Conservation (phyloP, 1,139 yeast species). For the Meyerozyma elateridarum region DNA sequence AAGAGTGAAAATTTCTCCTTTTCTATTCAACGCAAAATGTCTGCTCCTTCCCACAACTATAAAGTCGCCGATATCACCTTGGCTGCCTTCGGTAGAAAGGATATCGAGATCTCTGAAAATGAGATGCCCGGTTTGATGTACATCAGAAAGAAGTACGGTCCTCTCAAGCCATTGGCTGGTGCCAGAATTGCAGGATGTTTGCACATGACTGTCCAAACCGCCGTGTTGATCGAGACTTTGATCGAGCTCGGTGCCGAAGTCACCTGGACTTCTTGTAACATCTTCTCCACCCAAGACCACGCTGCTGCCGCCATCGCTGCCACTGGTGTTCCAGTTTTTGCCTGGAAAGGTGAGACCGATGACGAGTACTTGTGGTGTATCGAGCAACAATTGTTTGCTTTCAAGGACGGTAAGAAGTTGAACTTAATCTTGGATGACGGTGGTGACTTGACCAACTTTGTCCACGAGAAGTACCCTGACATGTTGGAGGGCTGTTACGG, state of each 20-base stretch:
- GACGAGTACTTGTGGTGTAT: conserved; percentile 99
- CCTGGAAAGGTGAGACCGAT: conserved; percentile 99
- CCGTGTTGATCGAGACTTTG: conserved; percentile 96
- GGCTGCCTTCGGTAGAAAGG: conserved; percentile 99
- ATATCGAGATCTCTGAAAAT: conserved; percentile 97
- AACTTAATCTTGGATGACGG: conserved; percentile 99
- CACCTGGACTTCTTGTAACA: conserved; percentile 99
- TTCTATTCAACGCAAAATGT: conserved; percentile 9
- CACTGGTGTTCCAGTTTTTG: conserved; percentile 98
- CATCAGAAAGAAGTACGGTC: conserved; percentile 91
- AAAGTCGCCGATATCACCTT: conserved; percentile 98
- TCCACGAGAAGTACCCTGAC: conserved; percentile 98
- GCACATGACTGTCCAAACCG: conserved; percentile 99
- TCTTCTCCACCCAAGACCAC: conserved; percentile 99
- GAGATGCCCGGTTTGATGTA: conserved; percentile 99
- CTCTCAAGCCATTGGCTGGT: conserved; percentile 93
- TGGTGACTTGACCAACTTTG: conserved; percentile 97
- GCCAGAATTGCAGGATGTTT: conserved; percentile 99
- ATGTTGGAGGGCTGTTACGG: conserved; percentile 95
- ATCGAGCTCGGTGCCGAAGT: conserved; percentile 99
- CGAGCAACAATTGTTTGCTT: conserved; percentile 97
- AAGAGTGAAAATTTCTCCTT: conserved; percentile 3
- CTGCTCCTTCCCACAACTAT: conserved; percentile 47
- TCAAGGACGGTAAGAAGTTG: conserved; percentile 94
- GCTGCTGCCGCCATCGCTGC: conserved; percentile 99